These are phyloP conservation scores for Metarhizium brunneum DNA, from an alignment of 2,329 filamentous ascomycete species.

Conservation along the genomic window DNA sequence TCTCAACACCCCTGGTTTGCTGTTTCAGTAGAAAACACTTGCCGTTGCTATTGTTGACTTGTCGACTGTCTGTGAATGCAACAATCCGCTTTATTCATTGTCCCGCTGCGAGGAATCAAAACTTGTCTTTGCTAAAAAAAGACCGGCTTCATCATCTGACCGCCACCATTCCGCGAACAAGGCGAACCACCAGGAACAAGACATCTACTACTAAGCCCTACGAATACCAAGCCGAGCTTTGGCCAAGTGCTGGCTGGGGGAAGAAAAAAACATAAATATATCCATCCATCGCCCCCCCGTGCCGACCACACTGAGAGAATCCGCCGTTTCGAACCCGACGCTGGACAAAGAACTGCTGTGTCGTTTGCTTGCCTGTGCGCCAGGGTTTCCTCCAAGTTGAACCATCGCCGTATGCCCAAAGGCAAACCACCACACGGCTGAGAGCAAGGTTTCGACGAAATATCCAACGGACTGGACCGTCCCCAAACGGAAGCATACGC, in stretches of 20 bases:
- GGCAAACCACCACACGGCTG: neutral
- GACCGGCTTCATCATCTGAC: neutral
- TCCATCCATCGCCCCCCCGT: neutral
- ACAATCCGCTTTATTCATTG: neutral
- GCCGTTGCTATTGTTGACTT: neutral
- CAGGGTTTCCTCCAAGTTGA: neutral
- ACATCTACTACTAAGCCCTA: neutral
- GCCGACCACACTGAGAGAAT: neutral
- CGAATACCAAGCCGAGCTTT: neutral
- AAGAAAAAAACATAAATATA: neutral
- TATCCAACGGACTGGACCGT: neutral
- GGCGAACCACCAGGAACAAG: neutral
- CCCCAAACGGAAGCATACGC: neutral
- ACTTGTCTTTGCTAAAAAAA: neutral
- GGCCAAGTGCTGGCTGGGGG: neutral
- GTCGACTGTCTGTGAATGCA: neutral
- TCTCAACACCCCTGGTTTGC: too few relatives aligned
- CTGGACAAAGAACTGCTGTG: neutral
- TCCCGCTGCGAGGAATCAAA: neutral
- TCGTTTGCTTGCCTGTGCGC: neutral
- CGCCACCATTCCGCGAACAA: neutral
- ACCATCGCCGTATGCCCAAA: neutral
- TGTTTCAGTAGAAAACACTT: too few relatives aligned
- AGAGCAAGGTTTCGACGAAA: neutral
- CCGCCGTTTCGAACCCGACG: neutral